A percentile compares a stretch with the other conserved stretches of the same genome.
phyloP scores from a whole-genome alignment of 139 green algal species.

The Chlorella vulgaris region DNA sequence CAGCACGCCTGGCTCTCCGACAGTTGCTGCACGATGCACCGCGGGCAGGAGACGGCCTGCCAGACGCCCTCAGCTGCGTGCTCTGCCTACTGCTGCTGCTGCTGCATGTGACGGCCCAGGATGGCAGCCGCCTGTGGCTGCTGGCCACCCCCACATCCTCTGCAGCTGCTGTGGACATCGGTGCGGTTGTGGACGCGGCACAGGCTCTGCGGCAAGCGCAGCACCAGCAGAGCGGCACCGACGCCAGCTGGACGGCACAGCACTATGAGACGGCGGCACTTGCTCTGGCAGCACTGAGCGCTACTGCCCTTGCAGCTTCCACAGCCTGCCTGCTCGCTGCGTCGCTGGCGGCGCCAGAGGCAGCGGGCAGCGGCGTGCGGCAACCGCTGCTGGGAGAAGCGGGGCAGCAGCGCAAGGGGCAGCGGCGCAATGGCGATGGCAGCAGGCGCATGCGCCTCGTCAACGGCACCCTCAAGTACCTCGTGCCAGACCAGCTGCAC shows the following conservation, averaged over 20 bases:
- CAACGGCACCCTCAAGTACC: constrained; percentile 9
- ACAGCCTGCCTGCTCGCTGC: constrained; percentile 7
- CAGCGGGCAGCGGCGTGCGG: background rate
- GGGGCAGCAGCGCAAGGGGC: no score
- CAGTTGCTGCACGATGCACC: background rate
- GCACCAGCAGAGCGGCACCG: background rate
- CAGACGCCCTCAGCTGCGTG: background rate
- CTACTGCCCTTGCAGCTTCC: background rate
- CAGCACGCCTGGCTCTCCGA: background rate
- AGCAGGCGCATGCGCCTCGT: constrained; percentile 6
- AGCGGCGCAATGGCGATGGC: no score
- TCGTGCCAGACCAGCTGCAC: constrained; percentile 9
- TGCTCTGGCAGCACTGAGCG: background rate
- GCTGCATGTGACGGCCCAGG: background rate
- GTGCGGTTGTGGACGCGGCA: constrained; percentile 5
- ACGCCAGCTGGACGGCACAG: background rate
- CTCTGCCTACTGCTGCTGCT: constrained; percentile 10
- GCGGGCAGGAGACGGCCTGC: background rate
- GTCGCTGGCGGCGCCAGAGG: background rate
- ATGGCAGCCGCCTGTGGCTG: constrained; percentile 15
- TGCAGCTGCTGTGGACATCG: background rate
- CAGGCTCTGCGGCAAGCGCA: background rate
- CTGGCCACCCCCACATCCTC: constrained; percentile 2
- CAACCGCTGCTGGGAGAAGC: background rate
- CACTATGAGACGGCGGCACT: background rate